These are phyloP conservation scores for Penicillium corylophilum DNA, from an alignment of 2,329 filamentous ascomycete genomes.

Conservation along the genomic window DNA sequence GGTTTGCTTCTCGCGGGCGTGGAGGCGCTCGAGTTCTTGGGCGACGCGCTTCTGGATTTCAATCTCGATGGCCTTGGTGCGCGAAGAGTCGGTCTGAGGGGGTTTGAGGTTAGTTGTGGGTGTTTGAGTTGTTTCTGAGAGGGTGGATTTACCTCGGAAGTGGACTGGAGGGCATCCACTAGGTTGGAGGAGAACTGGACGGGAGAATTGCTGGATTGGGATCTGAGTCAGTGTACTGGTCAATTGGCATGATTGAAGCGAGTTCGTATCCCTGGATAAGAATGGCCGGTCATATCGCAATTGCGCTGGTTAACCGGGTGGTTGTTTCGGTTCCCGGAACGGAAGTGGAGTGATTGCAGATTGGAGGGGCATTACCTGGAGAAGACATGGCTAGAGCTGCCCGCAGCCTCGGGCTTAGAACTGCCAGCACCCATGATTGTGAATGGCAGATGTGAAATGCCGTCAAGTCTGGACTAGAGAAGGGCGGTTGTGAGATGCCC, in stretches of 20 bases:
- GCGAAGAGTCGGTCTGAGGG: slow-evolving; percentile 78
- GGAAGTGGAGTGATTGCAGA: neutral
- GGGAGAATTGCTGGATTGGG: slow-evolving; percentile 47
- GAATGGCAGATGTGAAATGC: slow-evolving; percentile 12
- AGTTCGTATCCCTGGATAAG: neutral
- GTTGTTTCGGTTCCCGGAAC: slow-evolving; percentile 12
- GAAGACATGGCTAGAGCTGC: slow-evolving; percentile 59
- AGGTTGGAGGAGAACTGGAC: slow-evolving; percentile 77
- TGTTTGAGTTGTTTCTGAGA: slow-evolving; percentile 1
- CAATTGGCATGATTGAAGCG: neutral
- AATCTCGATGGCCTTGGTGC: slow-evolving; percentile 77
- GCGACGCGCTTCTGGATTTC: slow-evolving; percentile 85
- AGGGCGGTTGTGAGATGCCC: slow-evolving; percentile 17
- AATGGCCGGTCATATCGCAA: neutral
- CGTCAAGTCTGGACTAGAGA: slow-evolving; percentile 14
- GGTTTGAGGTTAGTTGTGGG: slow-evolving; percentile 1
- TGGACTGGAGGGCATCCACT: slow-evolving; percentile 78
- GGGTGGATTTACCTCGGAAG: slow-evolving; percentile 67
- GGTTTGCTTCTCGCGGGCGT: slow-evolving; percentile 66
- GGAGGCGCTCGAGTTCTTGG: slow-evolving; percentile 78
- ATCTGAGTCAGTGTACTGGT: slow-evolving; percentile 8
- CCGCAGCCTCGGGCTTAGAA: slow-evolving; percentile 58
- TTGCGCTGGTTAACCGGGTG: slow-evolving; percentile 5
- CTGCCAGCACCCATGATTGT: slow-evolving; percentile 60
- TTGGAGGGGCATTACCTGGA: slow-evolving; percentile 48